These are phyloP conservation scores for Macrocybe sp. DNA, from an alignment of 1,284 basidiomycete species.

Conservation along the genomic window DNA sequence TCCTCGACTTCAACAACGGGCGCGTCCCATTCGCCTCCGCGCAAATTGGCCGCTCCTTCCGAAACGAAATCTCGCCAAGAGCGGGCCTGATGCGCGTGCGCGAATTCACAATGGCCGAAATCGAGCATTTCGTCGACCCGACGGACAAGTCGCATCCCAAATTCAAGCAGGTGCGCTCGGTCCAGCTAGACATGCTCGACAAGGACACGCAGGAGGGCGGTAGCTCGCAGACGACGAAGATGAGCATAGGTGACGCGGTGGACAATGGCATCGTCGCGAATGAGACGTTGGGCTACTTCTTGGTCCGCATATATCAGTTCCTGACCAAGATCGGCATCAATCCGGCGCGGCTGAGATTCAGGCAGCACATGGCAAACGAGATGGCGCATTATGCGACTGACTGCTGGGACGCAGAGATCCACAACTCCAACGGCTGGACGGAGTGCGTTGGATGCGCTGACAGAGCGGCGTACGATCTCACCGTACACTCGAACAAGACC, in stretches of 20 bases:
- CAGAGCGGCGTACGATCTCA: constrained; percentile 91
- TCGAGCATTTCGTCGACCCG: constrained; percentile 98
- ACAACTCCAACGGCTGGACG: constrained; percentile 95
- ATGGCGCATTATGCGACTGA: constrained; percentile 99
- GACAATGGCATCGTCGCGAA: constrained; percentile 87
- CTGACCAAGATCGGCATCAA: constrained; percentile 91
- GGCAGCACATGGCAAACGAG: constrained; percentile 93
- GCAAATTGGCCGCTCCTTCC: constrained; percentile 94
- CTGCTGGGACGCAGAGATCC: constrained; percentile 99
- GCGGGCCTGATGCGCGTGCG: constrained; percentile 95
- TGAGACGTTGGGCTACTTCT: constrained; percentile 96
- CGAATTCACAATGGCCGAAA: constrained; percentile 99
- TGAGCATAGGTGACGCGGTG: constrained; percentile 90
- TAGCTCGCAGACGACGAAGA: constrained; percentile 57
- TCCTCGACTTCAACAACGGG: constrained; percentile 98
- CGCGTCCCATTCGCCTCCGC: constrained; percentile 96
- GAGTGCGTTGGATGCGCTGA: constrained; percentile 99
- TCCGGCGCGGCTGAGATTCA: constrained; percentile 82
- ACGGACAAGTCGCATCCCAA: constrained; percentile 85
- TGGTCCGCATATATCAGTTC: constrained; percentile 91
- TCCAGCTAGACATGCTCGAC: constrained; percentile 77
- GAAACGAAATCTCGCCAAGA: constrained; percentile 97
- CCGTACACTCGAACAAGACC: constrained; percentile 58
- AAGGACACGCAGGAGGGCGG: constrained; percentile 82
- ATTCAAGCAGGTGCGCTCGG: constrained; percentile 79